A percentile compares a stretch with the other conserved stretches of the same genome.
Evolutionary conservation across 345 rosid species (phyloP).

Genomic region (Passiflora organensis): DNA sequence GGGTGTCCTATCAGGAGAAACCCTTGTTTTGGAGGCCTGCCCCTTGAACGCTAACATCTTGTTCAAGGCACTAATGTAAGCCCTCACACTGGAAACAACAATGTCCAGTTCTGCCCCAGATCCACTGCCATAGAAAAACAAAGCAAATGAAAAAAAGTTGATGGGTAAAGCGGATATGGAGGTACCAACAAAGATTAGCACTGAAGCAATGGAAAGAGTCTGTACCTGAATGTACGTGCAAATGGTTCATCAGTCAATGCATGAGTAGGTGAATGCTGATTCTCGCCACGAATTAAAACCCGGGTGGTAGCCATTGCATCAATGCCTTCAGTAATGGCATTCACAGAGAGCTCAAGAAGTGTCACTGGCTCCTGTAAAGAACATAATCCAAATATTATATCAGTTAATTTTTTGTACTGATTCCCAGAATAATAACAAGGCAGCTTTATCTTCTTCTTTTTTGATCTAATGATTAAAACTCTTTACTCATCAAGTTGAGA

Average conservation of each 20-base stretch:
- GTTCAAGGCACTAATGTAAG: conserved; percentile 77
- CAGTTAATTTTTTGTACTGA: no score
- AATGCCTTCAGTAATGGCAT: conserved; percentile 84
- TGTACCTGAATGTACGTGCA: conserved; percentile 70
- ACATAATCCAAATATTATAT: no score
- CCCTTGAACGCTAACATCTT: conserved; percentile 75
- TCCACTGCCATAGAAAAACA: conserved; percentile 41
- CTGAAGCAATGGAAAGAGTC: not conserved
- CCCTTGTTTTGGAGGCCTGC: conserved; percentile 12
- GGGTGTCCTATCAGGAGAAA: conserved; percentile 23
- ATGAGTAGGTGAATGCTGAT: conserved; percentile 35
- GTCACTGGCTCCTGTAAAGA: conserved; percentile 63
- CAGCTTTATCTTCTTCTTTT: no score
- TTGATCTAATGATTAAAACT: no score
- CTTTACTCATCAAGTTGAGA: no score
- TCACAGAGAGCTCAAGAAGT: conserved; percentile 86
- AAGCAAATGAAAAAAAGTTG: no score
- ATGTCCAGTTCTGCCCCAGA: conserved; percentile 83
- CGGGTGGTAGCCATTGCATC: conserved; percentile 97
- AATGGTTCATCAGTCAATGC: conserved; percentile 56
- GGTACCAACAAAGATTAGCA: not conserved
- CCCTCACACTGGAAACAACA: conserved; percentile 88
- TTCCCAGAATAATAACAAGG: no score
- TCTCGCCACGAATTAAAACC: conserved; percentile 73
- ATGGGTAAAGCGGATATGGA: not conserved